Percentiles rank a stretch among this genome's conserved stretches.
These are phyloP conservation scores for Mallotus japonicus DNA, from an alignment of 441 rosid species.

Conservation along the genomic window DNA sequence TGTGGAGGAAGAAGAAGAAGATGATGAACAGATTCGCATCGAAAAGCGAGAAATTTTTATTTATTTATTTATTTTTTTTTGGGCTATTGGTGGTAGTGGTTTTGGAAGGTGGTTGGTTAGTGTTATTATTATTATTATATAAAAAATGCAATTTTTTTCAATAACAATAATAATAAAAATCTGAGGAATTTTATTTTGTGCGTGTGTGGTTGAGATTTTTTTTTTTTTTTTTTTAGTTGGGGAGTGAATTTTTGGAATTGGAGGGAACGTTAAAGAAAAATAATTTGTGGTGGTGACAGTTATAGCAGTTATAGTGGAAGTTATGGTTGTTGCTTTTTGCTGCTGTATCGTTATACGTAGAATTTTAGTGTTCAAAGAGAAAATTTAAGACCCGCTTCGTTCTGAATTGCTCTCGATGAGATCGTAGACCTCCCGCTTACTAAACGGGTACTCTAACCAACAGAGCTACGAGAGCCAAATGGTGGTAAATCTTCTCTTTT, in stretches of 20 bases:
- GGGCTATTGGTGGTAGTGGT: not conserved
- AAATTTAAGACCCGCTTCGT: too few relatives aligned
- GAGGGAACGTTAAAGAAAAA: too few relatives aligned
- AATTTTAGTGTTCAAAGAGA: too few relatives aligned
- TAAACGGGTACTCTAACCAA: constrained; percentile 99
- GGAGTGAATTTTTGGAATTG: not conserved
- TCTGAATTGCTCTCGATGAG: constrained; percentile 92
- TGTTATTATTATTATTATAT: too few relatives aligned
- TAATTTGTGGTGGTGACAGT: not conserved
- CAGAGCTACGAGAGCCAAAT: constrained; percentile 81
- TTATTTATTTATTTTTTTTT: not conserved
- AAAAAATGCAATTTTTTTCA: not conserved
- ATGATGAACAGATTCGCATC: constrained; percentile 5
- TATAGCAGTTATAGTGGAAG: not conserved
- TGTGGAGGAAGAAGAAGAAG: not conserved
- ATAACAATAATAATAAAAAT: not conserved
- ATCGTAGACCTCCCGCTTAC: constrained; percentile 94
- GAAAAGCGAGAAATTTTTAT: not conserved
- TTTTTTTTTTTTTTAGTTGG: not conserved
- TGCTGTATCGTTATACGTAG: too few relatives aligned
- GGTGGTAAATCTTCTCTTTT: too few relatives aligned
- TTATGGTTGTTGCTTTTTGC: not conserved
- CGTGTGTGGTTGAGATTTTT: not conserved
- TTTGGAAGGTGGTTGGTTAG: not conserved
- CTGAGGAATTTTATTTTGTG: not conserved